Base-by-base conservation (phyloP, 2,329 filamentous ascomycete species). In the Colletotrichum sp. region DNA sequence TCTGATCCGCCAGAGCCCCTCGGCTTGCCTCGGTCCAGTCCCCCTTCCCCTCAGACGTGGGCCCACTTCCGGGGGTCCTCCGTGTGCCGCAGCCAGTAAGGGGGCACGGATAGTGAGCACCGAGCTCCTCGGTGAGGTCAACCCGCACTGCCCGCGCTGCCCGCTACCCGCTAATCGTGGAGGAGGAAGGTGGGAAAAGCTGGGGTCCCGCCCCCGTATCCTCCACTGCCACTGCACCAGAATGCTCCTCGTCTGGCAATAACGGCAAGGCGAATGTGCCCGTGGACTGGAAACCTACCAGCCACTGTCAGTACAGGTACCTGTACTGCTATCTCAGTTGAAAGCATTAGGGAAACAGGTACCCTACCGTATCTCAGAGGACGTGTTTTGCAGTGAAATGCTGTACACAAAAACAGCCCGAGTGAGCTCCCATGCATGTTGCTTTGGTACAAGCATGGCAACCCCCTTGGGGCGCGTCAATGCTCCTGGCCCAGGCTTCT, bases 1-100 rank as follows among this genome's bases (percentile, higher is more conserved):
- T 59, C 52, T 71, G 59, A 52, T 55, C 76, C 76, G 68, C 39
- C 64, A 24, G 32, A 57, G 32, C 18, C 34, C 36, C 49, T 57
- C 77, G 77, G 77, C 69, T 78, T 78, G 75, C 77, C 77, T 78
- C 75, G 77, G 77, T 76, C 76, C 64, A 73, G 39, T 34, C n/a
- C 44, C 44, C 26, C 39, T 75, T 59, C 73, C 73, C 73, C 73
- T 76, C 73, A 73, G 64, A 30, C 39, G 28, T 30, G 26, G 34
- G 18, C 9, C 9, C 24, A 3, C 21, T n/a, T 52, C 16, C 16
- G 15, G 64, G 64, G 64, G 15, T 2, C 16, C 55, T 26, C 24
- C 49, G 44, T 28, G 2, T 24, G 9, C n/a, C 26, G n/a, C 65
- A 24, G 36, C 68, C 69, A 71, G 10, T 65, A 32, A 75, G 24